Evolutionary conservation across 2,329 filamentous ascomycete genomes (phyloP).

Genomic region (Penicillium capsulatum): DNA sequence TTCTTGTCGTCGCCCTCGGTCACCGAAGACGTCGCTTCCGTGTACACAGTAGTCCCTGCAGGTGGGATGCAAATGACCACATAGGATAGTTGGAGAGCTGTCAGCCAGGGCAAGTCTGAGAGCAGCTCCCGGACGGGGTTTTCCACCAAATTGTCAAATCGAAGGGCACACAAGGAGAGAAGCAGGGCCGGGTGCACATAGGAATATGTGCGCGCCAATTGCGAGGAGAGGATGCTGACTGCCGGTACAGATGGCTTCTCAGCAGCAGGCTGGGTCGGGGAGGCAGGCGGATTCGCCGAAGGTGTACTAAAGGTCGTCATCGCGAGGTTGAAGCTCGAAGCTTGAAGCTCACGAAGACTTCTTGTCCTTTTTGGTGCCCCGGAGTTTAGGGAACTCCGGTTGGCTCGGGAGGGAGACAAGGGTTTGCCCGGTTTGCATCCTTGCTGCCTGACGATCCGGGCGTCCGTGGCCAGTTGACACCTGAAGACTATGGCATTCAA

Average conservation of each 20-base stretch:
- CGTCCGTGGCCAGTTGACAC: too few species aligned
- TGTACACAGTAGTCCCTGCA: conserved; percentile 38
- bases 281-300: conserved; percentile 5
- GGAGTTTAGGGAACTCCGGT: conserved; percentile 10
- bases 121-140: conserved; percentile 65
- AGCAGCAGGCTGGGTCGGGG: conserved; percentile 11
- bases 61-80: conserved; percentile 57
- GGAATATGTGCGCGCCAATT: conserved; percentile 54
- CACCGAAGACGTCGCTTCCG: conserved; percentile 4
- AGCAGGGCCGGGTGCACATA: conserved; percentile 66
- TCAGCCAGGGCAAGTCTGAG: conserved; percentile 58
- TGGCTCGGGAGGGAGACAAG: conserved; percentile 9
- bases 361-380: neutral
- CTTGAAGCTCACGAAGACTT: neutral
- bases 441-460: neutral
- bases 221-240: conserved; percentile 46
- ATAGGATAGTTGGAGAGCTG: conserved; percentile 59
- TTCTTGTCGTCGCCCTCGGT: conserved; percentile 15
- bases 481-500: too few species aligned
- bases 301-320: conserved; percentile 16
- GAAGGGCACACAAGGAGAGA: conserved; percentile 58
- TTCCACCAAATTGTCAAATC: conserved; percentile 63
- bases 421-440: conserved; percentile 13
- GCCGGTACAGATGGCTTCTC: conserved; percentile 36
- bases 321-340: conserved; percentile 10